Evolutionary conservation across 495 filamentous ascomycete species (phyloP).

Genomic region (Margaritispora aquatica): DNA sequence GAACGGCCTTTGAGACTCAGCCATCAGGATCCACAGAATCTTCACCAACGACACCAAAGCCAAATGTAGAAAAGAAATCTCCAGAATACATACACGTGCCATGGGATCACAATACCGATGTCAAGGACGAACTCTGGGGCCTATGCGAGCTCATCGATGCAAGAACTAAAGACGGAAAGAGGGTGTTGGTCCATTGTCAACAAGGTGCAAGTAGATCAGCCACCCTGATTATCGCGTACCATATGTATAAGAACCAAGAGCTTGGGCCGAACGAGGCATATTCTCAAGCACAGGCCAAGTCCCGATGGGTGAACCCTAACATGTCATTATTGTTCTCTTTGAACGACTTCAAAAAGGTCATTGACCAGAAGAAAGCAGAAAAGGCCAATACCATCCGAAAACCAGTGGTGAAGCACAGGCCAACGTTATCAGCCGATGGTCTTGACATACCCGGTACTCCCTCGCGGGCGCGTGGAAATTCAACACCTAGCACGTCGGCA

Average conservation of each 20-base stretch:
- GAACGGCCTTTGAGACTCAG: conserved; percentile 61
- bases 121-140: conserved; percentile 73
- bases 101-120: conserved; percentile 98
- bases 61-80: conserved; percentile 32
- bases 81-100: conserved; percentile 95
- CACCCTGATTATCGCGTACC: conserved; percentile 95
- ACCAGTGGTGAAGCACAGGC: conserved; percentile 38
- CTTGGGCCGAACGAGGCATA: conserved; percentile 92
- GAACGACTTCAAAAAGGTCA: conserved; percentile 78
- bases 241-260: conserved; percentile 82
- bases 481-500: conserved; percentile 15
- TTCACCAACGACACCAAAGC: conserved; percentile 55
- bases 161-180: conserved; percentile 71
- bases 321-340: conserved; percentile 98
- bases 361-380: conserved; percentile 41
- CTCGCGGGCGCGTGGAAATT: conserved; percentile 20
- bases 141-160: conserved; percentile 87
- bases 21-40: conserved; percentile 31
- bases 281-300: conserved; percentile 79
- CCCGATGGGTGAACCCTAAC: conserved; percentile 94
- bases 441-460: conserved; percentile 28
- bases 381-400: conserved; percentile 27
- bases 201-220: conserved; percentile 93
- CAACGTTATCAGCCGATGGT: conserved; percentile 45
- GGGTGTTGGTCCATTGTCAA: conserved; percentile 89